Evolutionary conservation across 129 eudicot species (phyloP).

Genomic region (Centaurea solstitialis): DNA sequence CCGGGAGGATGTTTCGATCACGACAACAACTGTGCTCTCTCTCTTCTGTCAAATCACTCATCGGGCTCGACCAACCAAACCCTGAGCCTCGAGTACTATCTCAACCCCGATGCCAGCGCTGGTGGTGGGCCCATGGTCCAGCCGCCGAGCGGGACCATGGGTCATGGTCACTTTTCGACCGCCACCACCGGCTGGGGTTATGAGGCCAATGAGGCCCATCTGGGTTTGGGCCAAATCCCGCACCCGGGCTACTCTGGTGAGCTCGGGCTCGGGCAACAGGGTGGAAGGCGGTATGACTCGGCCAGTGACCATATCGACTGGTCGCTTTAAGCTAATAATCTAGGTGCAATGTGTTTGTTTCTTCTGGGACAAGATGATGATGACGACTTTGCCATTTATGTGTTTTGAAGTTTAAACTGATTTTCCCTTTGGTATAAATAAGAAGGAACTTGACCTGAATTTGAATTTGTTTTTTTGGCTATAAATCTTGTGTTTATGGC

Average conservation of each 20-base stretch:
- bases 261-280: conserved; percentile 57
- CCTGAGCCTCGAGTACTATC: conserved; percentile 54
- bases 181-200: conserved; percentile 55
- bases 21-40: conserved; percentile 94
- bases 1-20: conserved; percentile 57
- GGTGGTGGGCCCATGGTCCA: conserved; percentile 48
- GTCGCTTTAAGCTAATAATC: conserved; percentile 47
- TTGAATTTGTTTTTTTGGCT: background rate
- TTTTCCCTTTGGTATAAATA: conserved; percentile 31
- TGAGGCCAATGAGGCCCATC: conserved; percentile 53
- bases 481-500: background rate
- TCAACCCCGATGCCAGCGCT: conserved; percentile 34
- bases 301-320: conserved; percentile 63
- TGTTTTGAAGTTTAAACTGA: conserved; percentile 21
- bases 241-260: conserved; percentile 50
- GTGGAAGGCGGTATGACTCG: conserved; percentile 66
- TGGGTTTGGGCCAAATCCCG: conserved; percentile 65
- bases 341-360: conserved; percentile 12
- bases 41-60: conserved; percentile 99
- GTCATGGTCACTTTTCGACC: conserved; percentile 45
- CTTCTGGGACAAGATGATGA: conserved; percentile 3
- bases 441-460: conserved; percentile 18
- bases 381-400: conserved; percentile 6
- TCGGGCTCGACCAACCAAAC: conserved; percentile 63
- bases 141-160: conserved; percentile 39